Base-by-base conservation (phyloP, 2,329 filamentous ascomycete species). In the Fusarium falciforme region DNA sequence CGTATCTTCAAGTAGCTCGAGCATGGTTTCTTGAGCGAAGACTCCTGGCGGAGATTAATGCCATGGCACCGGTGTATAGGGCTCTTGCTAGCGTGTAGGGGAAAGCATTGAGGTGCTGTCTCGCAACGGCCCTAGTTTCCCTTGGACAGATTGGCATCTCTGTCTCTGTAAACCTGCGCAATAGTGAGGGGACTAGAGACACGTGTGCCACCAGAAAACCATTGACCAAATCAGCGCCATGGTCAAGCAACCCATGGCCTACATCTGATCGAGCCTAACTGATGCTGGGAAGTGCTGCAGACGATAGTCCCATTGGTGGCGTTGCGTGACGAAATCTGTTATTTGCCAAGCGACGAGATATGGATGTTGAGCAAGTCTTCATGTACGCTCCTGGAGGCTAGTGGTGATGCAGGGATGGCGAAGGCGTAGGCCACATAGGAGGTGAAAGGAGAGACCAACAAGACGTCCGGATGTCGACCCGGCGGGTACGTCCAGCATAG, bases 211-310 rank as follows among this genome's bases (percentile, higher is more conserved):
- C 49, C 20, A 49, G 47, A 60, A 59, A 44, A 27, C 54, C 38
- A 22, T 52, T 52, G 67, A 54, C 62, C 35, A 65, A 74, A 71
- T 64, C 69, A 65, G 55, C 47, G 36, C 47, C 54, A 60, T 61
- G 58, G 58, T 65, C 58, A 49, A 71, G 63, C 64, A 36, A 54
- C 63, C 58, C 64, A 59, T 40, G 55, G 44, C 31, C 64, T 58
- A 68, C 49, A 63, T 71, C 67, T 58, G 60, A 60, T 33, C 25
- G 57, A 69, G 66, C 44, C 70, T 71, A 78, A 72, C 65, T 67
- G 55, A 68, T 78, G 67, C 58, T 71, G 67, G 67, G 64, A 72
- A 61, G 40, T 58, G 57, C 64, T 73, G 70, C 68, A 76, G 66
- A 62, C 33, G 31, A 66, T 73, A 67, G 69, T 66, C 62, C 40